Percentiles rank a stretch among this genome's conserved stretches.
Evolutionary conservation across 768 basidiomycete species (phyloP).

Genomic region (Lactifluus subvellereus): DNA sequence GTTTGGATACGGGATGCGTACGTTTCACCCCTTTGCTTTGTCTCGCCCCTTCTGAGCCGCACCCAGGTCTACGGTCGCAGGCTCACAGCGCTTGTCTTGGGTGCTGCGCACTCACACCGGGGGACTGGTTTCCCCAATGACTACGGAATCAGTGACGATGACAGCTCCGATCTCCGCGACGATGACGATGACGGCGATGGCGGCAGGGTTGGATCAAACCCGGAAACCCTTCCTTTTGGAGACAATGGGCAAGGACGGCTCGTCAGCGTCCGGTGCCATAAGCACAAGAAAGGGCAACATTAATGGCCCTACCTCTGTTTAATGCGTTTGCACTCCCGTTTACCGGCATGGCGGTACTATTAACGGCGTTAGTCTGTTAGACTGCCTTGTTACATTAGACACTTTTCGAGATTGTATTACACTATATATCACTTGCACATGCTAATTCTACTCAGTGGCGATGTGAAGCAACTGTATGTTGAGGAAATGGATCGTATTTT

Average conservation of each 20-base stretch:
- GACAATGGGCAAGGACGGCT: conserved; percentile 45
- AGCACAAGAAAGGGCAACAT: background rate
- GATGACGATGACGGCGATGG: conserved; percentile 25
- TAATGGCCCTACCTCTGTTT: background rate
- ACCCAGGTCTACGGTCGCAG: conserved; percentile 50
- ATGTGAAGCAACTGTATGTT: no score
- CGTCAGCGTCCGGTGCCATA: conserved; percentile 45
- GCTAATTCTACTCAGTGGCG: no score
- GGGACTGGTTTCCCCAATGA: background rate
- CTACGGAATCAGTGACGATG: background rate
- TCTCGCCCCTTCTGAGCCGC: conserved; percentile 6
- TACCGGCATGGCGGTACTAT: background rate
- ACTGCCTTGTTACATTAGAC: background rate
- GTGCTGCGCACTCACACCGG: conserved; percentile 10
- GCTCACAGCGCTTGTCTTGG: conserved; percentile 66
- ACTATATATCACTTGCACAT: no score
- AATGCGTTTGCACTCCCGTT: background rate
- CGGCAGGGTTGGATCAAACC: conserved; percentile 22
- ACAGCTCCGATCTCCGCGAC: background rate
- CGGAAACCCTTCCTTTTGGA: conserved; percentile 46
- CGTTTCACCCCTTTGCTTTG: conserved; percentile 27
- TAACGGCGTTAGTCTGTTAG: background rate
- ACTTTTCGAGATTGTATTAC: no score
- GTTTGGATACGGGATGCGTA: conserved; percentile 85
- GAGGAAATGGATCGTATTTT: no score